These are phyloP conservation scores for Linum usitatissimum DNA, from an alignment of 345 rosid species.

Conservation along the genomic window DNA sequence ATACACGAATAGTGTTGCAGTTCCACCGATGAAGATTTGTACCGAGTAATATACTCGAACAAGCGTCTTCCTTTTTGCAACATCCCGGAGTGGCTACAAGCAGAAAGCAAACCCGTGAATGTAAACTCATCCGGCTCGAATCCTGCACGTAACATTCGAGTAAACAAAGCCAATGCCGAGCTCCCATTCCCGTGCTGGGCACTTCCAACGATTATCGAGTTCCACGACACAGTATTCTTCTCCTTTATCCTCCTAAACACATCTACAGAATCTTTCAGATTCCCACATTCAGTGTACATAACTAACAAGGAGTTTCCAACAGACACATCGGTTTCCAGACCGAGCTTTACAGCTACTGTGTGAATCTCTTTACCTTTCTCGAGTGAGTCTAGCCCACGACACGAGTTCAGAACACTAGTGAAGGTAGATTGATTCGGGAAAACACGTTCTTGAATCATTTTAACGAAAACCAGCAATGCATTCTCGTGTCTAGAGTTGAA, in stretches of 20 bases:
- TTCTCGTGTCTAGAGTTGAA: conserved; percentile 38
- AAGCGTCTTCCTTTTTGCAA: conserved; percentile 47
- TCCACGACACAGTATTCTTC: conserved; percentile 61
- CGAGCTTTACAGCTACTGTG: conserved; percentile 36
- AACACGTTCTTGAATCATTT: conserved; percentile 38
- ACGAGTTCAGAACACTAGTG: conserved; percentile 52
- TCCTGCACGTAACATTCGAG: conserved; percentile 45
- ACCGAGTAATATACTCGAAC: conserved; percentile 34
- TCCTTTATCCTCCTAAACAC: conserved; percentile 31
- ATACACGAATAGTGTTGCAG: conserved; percentile 62
- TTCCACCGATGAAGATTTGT: conserved; percentile 21
- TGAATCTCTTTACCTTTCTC: conserved; percentile 63
- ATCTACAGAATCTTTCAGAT: conserved; percentile 28
- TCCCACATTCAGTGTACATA: conserved; percentile 52
- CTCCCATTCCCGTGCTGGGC: conserved; percentile 58
- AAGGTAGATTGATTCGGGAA: conserved; percentile 70
- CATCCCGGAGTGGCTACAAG: conserved; percentile 65
- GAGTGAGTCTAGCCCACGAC: conserved; percentile 49
- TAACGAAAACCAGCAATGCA: conserved; percentile 39
- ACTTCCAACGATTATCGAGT: conserved; percentile 49
- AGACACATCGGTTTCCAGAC: conserved; percentile 40
- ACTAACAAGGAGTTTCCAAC: conserved; percentile 59
- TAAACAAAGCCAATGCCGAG: conserved; percentile 38
- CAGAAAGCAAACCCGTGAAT: conserved; percentile 69
- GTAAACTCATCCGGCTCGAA: conserved; percentile 60